Conservation (phyloP, 805 yeast genomes). For the Wickerhamomyces sydowiorum region DNA sequence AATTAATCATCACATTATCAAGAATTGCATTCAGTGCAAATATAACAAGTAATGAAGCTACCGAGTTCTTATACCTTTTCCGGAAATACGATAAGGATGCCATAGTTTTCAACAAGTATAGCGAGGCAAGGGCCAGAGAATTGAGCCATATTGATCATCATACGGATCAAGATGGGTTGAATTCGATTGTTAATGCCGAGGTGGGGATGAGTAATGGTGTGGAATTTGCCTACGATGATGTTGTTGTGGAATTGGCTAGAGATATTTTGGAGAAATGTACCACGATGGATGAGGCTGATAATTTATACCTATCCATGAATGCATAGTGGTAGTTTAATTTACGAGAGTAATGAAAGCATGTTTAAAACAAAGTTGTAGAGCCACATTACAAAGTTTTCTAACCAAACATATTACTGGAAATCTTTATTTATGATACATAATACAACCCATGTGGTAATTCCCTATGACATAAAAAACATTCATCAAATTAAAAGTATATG, state of each 20-base stretch:
- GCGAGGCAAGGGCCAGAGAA: slow-evolving; percentile 36
- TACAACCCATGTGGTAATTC: neutral
- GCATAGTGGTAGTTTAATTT: neutral
- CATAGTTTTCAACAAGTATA: slow-evolving; percentile 36
- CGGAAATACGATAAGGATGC: slow-evolving; percentile 24
- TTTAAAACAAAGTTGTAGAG: too few relatives aligned
- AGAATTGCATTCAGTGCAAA: slow-evolving; percentile 46
- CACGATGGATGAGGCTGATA: slow-evolving; percentile 77
- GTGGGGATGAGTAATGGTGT: slow-evolving; percentile 49
- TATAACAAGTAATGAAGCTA: slow-evolving; percentile 33
- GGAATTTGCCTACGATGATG: slow-evolving; percentile 56
- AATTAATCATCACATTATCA: slow-evolving; percentile 44
- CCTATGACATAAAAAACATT: neutral
- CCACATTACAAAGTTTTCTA: too few relatives aligned
- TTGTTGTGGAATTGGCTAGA: slow-evolving; percentile 62
- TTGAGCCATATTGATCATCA: slow-evolving; percentile 28
- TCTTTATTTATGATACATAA: neutral
- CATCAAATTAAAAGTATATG: neutral
- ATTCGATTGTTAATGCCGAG: slow-evolving; percentile 29
- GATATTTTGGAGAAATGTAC: slow-evolving; percentile 62
- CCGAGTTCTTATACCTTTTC: slow-evolving; percentile 30
- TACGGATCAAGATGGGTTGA: slow-evolving; percentile 12
- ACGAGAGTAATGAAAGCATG: too few relatives aligned
- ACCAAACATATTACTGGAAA: too few relatives aligned
- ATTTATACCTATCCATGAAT: slow-evolving; percentile 57